Conservation (phyloP, 1,284 basidiomycete species). For the Naganishia sp. region DNA sequence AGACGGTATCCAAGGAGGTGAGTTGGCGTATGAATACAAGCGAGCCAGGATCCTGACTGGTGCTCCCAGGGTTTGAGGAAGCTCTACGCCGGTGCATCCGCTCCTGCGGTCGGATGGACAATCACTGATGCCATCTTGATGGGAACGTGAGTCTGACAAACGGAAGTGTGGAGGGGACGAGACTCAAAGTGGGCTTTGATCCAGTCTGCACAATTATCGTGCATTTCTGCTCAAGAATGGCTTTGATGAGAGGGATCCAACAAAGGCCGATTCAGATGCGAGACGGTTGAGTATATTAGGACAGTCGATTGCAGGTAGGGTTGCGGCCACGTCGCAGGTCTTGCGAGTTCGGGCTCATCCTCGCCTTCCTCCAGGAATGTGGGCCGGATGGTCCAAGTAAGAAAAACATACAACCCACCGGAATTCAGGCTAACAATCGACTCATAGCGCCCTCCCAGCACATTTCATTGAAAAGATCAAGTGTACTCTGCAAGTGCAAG, state of each 20-base stretch:
- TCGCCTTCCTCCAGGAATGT: slow-evolving; percentile 33
- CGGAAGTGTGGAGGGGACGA: too few species aligned
- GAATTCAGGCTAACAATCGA: neutral
- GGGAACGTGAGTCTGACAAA: slow-evolving; percentile 46
- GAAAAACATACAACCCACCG: slow-evolving; percentile 15
- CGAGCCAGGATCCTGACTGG: neutral
- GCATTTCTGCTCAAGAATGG: slow-evolving; percentile 44
- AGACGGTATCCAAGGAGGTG: slow-evolving; percentile 46
- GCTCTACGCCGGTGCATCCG: slow-evolving; percentile 53
- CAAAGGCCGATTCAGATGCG: slow-evolving; percentile 31
- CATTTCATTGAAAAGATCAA: slow-evolving; percentile 55
- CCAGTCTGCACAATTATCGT: slow-evolving; percentile 53
- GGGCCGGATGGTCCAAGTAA: slow-evolving; percentile 54
- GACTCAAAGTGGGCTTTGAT: neutral
- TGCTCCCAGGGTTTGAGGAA: slow-evolving; percentile 42
- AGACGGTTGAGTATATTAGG: slow-evolving; percentile 46
- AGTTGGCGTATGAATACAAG: neutral
- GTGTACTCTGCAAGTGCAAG: slow-evolving; percentile 51
- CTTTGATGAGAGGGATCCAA: slow-evolving; percentile 35
- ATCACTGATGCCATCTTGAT: slow-evolving; percentile 54
- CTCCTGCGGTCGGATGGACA: slow-evolving; percentile 53
- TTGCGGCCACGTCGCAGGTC: neutral
- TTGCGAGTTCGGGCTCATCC: too few species aligned
- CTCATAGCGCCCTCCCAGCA: slow-evolving; percentile 48
- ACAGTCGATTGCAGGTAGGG: slow-evolving; percentile 47